phyloP scores from a whole-genome alignment of 345 rosid species.

The Camelina neglecta region DNA sequence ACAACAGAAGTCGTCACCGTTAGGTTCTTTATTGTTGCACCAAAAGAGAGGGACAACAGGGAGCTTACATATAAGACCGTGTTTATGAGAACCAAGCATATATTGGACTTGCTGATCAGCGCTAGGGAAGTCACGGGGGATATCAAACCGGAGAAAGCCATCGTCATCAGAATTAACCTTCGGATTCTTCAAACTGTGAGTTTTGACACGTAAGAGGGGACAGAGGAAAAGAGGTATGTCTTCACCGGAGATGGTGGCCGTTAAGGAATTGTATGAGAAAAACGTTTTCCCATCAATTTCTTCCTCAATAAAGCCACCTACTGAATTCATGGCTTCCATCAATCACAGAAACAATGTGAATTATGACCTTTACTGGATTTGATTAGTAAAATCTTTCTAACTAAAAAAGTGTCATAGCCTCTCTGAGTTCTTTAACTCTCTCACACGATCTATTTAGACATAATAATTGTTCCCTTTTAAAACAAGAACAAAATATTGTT shows the following conservation, averaged over 20 bases:
- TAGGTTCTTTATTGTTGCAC: not conserved
- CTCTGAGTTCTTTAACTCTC: not conserved
- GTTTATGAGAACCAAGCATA: not conserved
- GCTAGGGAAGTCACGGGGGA: not conserved
- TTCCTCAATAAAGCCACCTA: not conserved
- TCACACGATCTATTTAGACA: too few relatives aligned
- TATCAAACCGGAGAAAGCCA: not conserved
- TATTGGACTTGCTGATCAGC: not conserved
- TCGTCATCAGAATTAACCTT: not conserved
- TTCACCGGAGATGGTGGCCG: not conserved
- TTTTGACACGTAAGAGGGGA: not conserved
- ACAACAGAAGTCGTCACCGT: not conserved
- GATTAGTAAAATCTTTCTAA: not conserved
- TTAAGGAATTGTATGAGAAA: not conserved
- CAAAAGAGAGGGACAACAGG: slow-evolving; percentile 9
- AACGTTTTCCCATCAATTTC: not conserved
- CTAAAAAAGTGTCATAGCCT: not conserved
- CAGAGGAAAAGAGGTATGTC: not conserved
- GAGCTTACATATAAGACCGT: not conserved
- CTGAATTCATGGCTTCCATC: not conserved
- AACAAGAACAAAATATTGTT: too few relatives aligned
- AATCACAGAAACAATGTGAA: not conserved
- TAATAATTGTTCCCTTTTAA: too few relatives aligned
- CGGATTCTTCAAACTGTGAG: not conserved
- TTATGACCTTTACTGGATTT: not conserved